Evolutionary conservation across 1,284 basidiomycete genomes (phyloP).

Genomic region (Agroathelia rolfsii): DNA sequence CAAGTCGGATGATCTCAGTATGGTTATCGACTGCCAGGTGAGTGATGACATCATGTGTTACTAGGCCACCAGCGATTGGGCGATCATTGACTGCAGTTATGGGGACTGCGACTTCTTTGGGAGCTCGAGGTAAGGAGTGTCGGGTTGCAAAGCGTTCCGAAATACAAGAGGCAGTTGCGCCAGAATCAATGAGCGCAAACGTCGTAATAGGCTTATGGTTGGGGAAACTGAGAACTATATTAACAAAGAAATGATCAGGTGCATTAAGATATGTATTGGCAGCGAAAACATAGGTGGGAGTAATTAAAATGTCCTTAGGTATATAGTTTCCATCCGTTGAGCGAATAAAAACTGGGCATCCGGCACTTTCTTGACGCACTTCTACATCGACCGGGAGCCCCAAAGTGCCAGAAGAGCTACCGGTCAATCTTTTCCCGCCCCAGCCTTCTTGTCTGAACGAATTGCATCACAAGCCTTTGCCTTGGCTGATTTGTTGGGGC

Average conservation of each 20-base stretch:
- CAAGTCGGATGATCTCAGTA: slow-evolving; percentile 11
- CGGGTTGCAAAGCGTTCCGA: slow-evolving; percentile 21
- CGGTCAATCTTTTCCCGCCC: slow-evolving; percentile 25
- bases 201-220: slow-evolving; percentile 17
- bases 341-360: slow-evolving; percentile 12
- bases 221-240: slow-evolving; percentile 22
- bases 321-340: slow-evolving; percentile 11
- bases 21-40: slow-evolving; percentile 17
- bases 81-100: slow-evolving; percentile 25
- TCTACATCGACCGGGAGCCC: slow-evolving; percentile 18
- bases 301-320: slow-evolving; percentile 4
- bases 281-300: slow-evolving; percentile 12
- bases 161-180: slow-evolving; percentile 26
- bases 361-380: slow-evolving; percentile 13
- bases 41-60: slow-evolving; percentile 25
- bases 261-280: slow-evolving; percentile 10
- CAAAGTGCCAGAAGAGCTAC: slow-evolving; percentile 13
- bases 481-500: slow-evolving; percentile 17
- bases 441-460: slow-evolving; percentile 8
- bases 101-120: slow-evolving; percentile 20
- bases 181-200: slow-evolving; percentile 25
- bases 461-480: slow-evolving; percentile 9
- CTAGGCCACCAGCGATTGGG: slow-evolving; percentile 24
- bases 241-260: slow-evolving; percentile 25
- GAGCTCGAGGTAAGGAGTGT: slow-evolving; percentile 20